These are phyloP conservation scores for Pyrenula aspistea DNA, from an alignment of 495 filamentous ascomycete genomes.

Conservation along the genomic window DNA sequence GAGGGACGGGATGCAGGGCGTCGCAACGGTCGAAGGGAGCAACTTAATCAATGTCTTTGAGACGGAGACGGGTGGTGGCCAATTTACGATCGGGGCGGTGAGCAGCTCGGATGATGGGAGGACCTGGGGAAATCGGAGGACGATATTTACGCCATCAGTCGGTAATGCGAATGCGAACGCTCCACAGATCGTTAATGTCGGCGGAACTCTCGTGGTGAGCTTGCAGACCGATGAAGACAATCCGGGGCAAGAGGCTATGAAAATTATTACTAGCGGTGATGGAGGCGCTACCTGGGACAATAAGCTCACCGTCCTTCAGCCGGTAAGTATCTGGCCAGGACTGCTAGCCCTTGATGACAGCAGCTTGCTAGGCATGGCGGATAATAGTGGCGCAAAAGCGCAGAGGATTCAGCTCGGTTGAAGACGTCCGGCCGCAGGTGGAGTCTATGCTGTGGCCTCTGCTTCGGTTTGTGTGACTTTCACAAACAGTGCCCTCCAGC, in stretches of 20 bases:
- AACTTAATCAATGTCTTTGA: slow-evolving; percentile 48
- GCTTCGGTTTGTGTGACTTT: not conserved
- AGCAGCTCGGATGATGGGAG: slow-evolving; percentile 45
- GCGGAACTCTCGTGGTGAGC: slow-evolving; percentile 41
- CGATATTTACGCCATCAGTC: slow-evolving; percentile 31
- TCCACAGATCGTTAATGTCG: slow-evolving; percentile 44
- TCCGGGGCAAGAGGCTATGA: slow-evolving; percentile 26
- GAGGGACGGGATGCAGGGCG: slow-evolving; percentile 52
- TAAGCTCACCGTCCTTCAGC: slow-evolving; percentile 15
- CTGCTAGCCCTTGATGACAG: slow-evolving; percentile 24
- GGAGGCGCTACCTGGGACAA: slow-evolving; percentile 24
- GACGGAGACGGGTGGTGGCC: slow-evolving; percentile 30
- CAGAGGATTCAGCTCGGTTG: slow-evolving; percentile 14
- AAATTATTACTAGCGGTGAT: slow-evolving; percentile 24
- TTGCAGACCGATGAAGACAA: slow-evolving; percentile 54
- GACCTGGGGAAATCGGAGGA: slow-evolving; percentile 39
- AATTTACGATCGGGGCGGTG: slow-evolving; percentile 41
- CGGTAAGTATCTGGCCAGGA: slow-evolving; percentile 31
- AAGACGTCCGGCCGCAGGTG: not conserved
- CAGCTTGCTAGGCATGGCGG: slow-evolving; percentile 27
- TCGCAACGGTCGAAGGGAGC: slow-evolving; percentile 27
- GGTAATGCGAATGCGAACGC: slow-evolving; percentile 41
- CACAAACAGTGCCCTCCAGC: not conserved
- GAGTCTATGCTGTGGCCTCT: not conserved
- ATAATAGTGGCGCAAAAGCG: slow-evolving; percentile 24